Evolutionary conservation across 2,329 filamentous ascomycete species (phyloP).

Genomic region (Periconia macrospinosa): DNA sequence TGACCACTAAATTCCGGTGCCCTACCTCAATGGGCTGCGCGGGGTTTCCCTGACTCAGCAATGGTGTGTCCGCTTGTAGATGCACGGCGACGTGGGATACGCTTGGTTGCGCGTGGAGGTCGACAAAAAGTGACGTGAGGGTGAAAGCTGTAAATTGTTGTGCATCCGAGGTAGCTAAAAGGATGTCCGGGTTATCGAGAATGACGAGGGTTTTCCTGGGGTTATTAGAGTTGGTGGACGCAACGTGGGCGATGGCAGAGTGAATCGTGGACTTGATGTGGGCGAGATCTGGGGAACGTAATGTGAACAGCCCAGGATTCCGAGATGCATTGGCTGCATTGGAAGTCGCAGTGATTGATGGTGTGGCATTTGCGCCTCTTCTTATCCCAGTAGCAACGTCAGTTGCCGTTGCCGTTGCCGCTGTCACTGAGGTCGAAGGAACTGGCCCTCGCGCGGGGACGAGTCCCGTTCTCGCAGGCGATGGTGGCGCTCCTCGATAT

Average conservation of each 20-base stretch:
- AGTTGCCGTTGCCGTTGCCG: conserved; percentile 3
- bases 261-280: conserved; percentile 29
- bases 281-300: conserved; percentile 30
- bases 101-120: conserved; percentile 52
- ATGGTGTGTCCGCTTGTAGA: conserved; percentile 71
- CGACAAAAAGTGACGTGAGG: conserved; percentile 30
- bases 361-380: not conserved
- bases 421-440: not conserved
- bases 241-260: conserved; percentile 22
- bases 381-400: not conserved
- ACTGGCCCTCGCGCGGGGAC: conserved; percentile 20
- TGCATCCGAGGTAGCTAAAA: conserved; percentile 38
- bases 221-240: conserved; percentile 4
- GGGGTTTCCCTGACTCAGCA: conserved; percentile 59
- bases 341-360: not conserved
- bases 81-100: conserved; percentile 67
- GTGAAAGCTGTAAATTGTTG: not conserved
- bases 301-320: conserved; percentile 16
- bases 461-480: conserved; percentile 18
- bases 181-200: conserved; percentile 49
- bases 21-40: conserved; percentile 40
- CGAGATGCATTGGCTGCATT: not conserved
- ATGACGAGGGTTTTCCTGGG: conserved; percentile 43
- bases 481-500: not conserved
- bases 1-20: conserved; percentile 62